These are phyloP conservation scores for Phytopythium oedochilum DNA, from an alignment of 352 stramenopile species.

Conservation along the genomic window DNA sequence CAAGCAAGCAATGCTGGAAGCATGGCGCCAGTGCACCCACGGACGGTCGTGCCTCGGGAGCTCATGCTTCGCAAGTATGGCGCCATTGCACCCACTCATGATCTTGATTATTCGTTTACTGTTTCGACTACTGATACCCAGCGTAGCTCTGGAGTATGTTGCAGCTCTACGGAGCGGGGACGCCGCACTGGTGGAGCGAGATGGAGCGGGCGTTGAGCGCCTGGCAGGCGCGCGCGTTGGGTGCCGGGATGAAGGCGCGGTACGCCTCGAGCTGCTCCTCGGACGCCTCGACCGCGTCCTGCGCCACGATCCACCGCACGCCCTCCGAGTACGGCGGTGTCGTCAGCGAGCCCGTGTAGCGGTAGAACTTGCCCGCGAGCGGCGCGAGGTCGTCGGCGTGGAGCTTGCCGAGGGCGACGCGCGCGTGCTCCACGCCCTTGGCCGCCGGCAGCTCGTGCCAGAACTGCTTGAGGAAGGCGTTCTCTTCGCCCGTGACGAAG, in stretches of 20 bases:
- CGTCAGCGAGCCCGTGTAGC: constrained; percentile 62
- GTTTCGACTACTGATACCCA: no score
- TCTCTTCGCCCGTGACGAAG: constrained; percentile 46
- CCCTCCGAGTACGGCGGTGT: constrained; percentile 73
- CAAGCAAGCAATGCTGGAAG: no score
- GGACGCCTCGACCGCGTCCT: constrained; percentile 42
- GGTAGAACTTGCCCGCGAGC: constrained; percentile 37
- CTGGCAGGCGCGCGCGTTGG: constrained; percentile 52
- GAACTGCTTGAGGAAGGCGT: constrained; percentile 57
- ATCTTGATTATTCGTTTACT: no score
- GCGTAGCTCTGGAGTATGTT: no score
- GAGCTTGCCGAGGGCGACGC: constrained; percentile 28
- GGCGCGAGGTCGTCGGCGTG: constrained; percentile 17
- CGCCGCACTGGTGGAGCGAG: constrained; percentile 16
- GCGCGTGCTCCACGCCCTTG: constrained; percentile 14
- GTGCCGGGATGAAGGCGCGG: constrained; percentile 27
- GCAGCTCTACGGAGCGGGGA: neutral
- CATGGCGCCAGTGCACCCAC: no score
- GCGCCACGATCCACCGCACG: constrained; percentile 62
- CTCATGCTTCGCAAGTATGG: no score
- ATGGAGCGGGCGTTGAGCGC: constrained; percentile 39
- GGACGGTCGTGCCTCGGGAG: no score
- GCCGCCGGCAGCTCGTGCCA: constrained; percentile 39
- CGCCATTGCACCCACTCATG: no score
- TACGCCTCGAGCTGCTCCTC: constrained; percentile 44